phyloP scores from a whole-genome alignment of 2,329 filamentous ascomycete genomes.

The Ascochyta lentis region DNA sequence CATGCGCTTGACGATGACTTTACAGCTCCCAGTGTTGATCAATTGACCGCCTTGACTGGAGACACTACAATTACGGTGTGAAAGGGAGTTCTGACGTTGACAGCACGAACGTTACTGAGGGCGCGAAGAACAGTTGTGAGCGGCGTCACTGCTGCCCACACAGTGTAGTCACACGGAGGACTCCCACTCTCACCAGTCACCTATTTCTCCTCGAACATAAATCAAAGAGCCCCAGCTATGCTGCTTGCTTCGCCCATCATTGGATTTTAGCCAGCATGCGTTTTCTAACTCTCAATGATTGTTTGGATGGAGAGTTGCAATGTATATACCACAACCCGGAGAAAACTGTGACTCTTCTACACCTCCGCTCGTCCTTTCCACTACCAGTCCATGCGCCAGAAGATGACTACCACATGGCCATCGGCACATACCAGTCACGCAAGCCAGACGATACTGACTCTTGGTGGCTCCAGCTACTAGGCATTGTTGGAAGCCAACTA shows the following conservation, averaged over 20 bases:
- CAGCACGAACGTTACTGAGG: not conserved
- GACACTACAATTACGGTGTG: conserved; percentile 2
- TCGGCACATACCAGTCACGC: not conserved
- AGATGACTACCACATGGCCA: not conserved
- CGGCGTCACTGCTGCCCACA: no score
- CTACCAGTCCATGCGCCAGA: not conserved
- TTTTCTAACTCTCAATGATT: not conserved
- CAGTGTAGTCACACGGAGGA: no score
- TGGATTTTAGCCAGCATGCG: not conserved
- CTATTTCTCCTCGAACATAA: no score
- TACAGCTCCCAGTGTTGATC: not conserved
- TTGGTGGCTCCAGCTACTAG: not conserved
- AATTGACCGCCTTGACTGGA: conserved; percentile 13
- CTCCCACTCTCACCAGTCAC: no score
- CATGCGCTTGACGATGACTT: conserved; percentile 18
- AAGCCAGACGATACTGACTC: not conserved
- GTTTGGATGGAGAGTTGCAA: not conserved
- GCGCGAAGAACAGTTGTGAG: no score
- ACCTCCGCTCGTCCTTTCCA: not conserved
- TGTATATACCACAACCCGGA: conserved; percentile 3
- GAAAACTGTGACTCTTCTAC: not conserved
- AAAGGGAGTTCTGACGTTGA: not conserved
- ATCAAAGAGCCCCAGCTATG: no score
- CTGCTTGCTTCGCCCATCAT: no score
- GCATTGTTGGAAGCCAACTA: not conserved